phyloP scores from a whole-genome alignment of 208 protist genomes.

The Trichomonas gallinae region DNA sequence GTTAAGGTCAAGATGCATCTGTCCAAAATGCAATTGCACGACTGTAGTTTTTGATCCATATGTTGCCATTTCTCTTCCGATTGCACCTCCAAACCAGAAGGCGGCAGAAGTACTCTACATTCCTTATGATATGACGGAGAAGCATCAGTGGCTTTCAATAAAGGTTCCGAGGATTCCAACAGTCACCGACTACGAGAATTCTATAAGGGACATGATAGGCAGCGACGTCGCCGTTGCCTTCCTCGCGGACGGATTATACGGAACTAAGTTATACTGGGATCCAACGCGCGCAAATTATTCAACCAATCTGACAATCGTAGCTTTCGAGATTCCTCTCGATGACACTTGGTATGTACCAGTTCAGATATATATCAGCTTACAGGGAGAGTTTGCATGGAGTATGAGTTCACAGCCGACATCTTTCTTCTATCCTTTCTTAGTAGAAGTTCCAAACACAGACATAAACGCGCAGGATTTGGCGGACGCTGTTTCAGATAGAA shows the following conservation, averaged over 20 bases:
- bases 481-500: not conserved
- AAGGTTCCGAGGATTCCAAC: too few relatives aligned
- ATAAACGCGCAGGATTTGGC: not conserved
- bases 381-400: not conserved
- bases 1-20: not conserved
- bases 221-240: not conserved
- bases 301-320: not conserved
- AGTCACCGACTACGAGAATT: not conserved
- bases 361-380: not conserved
- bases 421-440: not conserved
- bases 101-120: not conserved
- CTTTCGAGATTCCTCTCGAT: not conserved
- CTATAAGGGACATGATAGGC: too few relatives aligned
- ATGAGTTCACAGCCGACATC: too few relatives aligned
- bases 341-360: not conserved
- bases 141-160: not conserved
- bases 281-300: not conserved
- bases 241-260: too few relatives aligned
- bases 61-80: not conserved
- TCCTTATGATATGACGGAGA: not conserved
- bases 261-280: too few relatives aligned
- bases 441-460: not conserved
- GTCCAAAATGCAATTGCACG: not conserved
- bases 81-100: not conserved
- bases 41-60: constrained; percentile 20